Base-by-base conservation (phyloP, 2,329 filamentous ascomycete species). In the Colletotrichum agaves region DNA sequence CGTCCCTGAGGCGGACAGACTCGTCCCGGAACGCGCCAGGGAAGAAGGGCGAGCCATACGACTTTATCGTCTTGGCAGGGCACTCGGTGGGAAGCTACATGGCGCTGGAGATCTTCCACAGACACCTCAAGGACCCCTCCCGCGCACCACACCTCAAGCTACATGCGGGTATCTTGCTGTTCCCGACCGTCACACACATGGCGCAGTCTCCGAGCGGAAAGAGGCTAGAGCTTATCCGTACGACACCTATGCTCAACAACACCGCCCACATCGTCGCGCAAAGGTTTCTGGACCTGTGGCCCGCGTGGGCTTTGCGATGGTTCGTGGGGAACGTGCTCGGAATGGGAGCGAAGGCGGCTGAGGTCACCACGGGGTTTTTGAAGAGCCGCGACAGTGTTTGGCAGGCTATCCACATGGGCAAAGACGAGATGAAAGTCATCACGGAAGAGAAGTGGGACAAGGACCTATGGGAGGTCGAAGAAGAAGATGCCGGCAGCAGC, bases 81-180 rank as follows among this genome's bases (percentile, higher is more conserved):
- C 92, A 94, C 77, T 93, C 91, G 0, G 90, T 94, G 1, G 92
- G 92, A 23, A 82, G 88, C 10, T 94, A 92, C 75, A 90, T 94
- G 19, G 80, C 86, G 3, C 86, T 93, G 70, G 91, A 94, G 75
- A 79, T 92, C 33, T 85, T 92, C 53, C 82, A 88, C 69, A 82
- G 87, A 10, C 84, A 89, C 69, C 79, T 83, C 39, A 80, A 80
- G 41, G 71, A 79, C 43, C 74, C 75, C 0, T 67, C 71, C 12
- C 63, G 73, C 12, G 76, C 76, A 1, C 77, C 79, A n/a, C 74
- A 78, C 50, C 74, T 85, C n/a, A 75, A 74, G 11, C 78, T 88
- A 21, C 76, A 75, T 39, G 80, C 83, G 31, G 91, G 85, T 1
- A 82, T 93, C 46, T 81, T 94, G 63, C 83, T 94, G 17, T 93